Evolutionary conservation across 2,329 filamentous ascomycete genomes (phyloP).

Genomic region (Passalora sequoiae): DNA sequence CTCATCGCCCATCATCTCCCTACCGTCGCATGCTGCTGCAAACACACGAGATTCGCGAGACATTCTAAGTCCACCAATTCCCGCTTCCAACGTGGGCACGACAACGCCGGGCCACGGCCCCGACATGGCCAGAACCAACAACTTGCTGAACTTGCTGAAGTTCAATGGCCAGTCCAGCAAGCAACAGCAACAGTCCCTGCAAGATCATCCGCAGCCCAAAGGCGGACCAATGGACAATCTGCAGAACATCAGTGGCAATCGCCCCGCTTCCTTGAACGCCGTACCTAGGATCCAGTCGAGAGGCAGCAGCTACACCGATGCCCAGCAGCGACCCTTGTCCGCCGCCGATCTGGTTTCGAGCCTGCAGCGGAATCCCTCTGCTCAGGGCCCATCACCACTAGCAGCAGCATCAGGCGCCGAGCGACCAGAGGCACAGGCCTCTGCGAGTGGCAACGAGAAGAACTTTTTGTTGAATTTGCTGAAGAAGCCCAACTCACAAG

Average conservation of each 20-base stretch:
- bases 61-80: constrained; percentile 53
- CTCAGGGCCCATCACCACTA: constrained; percentile 26
- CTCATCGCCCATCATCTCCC: constrained; percentile 55
- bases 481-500: constrained; percentile 54
- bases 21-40: constrained; percentile 48
- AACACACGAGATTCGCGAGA: constrained; percentile 54
- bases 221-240: constrained; percentile 36
- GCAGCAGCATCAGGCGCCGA: constrained; percentile 28
- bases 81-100: constrained; percentile 40
- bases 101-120: constrained; percentile 29
- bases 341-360: constrained; percentile 55
- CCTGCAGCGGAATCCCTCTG: constrained; percentile 47
- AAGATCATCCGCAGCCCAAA: constrained; percentile 19
- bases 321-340: constrained; percentile 38
- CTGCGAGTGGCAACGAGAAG: constrained; percentile 44
- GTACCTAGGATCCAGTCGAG: constrained; percentile 16
- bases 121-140: constrained; percentile 36
- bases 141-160: constrained; percentile 60
- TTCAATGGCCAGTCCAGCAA: constrained; percentile 49
- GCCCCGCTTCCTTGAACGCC: constrained; percentile 17
- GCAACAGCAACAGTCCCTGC: constrained; percentile 28
- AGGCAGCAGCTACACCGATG: constrained; percentile 11
- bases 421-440: constrained; percentile 27
- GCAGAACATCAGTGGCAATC: constrained; percentile 28
- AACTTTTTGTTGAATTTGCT: constrained; percentile 81